Conservation (phyloP, 768 basidiomycete species). For the Collybia sp. region DNA sequence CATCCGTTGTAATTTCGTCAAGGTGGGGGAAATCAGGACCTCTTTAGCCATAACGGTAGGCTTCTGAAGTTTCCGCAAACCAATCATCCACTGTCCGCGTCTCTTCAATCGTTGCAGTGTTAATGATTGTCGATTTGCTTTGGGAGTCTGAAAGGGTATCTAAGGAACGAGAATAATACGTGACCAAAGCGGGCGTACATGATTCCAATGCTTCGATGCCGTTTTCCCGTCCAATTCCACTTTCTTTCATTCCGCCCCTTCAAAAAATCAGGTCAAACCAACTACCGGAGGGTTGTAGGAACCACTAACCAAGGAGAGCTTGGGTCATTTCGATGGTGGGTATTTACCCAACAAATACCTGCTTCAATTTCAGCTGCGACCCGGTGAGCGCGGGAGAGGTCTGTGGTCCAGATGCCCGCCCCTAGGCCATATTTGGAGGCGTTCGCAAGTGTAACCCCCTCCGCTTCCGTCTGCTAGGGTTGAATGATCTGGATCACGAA, state of each 20-base stretch:
- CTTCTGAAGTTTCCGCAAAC: slow-evolving; percentile 57
- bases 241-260: slow-evolving; percentile 90
- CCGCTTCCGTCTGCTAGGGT: slow-evolving; percentile 45
- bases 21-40: slow-evolving; percentile 2
- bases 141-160: slow-evolving; percentile 56
- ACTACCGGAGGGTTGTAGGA: not conserved
- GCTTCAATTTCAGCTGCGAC: slow-evolving; percentile 65
- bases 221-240: slow-evolving; percentile 85
- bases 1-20: too few relatives aligned
- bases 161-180: slow-evolving; percentile 1
- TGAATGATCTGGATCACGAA: not conserved
- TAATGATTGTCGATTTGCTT: slow-evolving; percentile 78
- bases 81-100: slow-evolving; percentile 65
- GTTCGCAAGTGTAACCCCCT: slow-evolving; percentile 70
- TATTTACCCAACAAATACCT: slow-evolving; percentile 86
- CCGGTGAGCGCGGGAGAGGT: slow-evolving; percentile 73
- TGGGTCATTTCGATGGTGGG: slow-evolving; percentile 86
- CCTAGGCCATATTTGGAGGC: slow-evolving; percentile 77
- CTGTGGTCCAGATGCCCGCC: slow-evolving; percentile 74
- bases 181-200: slow-evolving; percentile 41
- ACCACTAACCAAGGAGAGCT: slow-evolving; percentile 74
- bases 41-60: slow-evolving; percentile 60
- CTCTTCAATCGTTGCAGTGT: slow-evolving; percentile 60
- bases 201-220: slow-evolving; percentile 77
- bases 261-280: slow-evolving; percentile 1